Evolutionary conservation across 2,329 filamentous ascomycete species (phyloP).

Genomic region (Colletotrichum ledebouriae): DNA sequence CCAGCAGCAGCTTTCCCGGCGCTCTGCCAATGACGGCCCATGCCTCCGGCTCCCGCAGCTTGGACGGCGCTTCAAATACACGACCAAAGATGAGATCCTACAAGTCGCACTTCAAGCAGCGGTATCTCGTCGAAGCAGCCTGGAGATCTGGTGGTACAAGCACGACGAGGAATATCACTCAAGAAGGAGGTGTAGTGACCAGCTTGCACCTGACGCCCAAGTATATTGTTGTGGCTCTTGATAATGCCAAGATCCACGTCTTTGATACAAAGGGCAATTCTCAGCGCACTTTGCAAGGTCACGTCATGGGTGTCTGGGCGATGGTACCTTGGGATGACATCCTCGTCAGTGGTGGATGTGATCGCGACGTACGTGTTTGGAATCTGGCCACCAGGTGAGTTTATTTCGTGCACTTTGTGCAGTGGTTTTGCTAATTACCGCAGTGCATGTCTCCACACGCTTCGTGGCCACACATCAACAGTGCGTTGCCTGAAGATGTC

Average conservation of each 20-base stretch:
- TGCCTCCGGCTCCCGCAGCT: conserved; percentile 62
- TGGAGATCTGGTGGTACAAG: conserved; percentile 94
- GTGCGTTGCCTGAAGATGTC: conserved; percentile 99
- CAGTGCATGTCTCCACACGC: conserved; percentile 81
- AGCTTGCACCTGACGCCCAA: conserved; percentile 94
- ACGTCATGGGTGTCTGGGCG: conserved; percentile 99
- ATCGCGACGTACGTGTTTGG: conserved; percentile 97
- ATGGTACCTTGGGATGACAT: conserved; percentile 99
- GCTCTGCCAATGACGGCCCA: conserved; percentile 55
- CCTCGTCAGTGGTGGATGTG: conserved; percentile 94
- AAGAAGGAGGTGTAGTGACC: conserved; percentile 96
- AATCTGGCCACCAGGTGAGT: conserved; percentile 91
- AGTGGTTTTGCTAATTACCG: conserved; percentile 39
- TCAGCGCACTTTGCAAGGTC: conserved; percentile 89
- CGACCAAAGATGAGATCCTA: conserved; percentile 83
- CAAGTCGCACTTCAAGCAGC: conserved; percentile 97
- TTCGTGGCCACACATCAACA: conserved; percentile 96
- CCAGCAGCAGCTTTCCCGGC: conserved; percentile 61
- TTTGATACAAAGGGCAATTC: conserved; percentile 93
- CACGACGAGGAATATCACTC: conserved; percentile 88
- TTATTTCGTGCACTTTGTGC: not conserved
- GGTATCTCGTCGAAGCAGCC: conserved; percentile 96
- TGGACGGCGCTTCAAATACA: conserved; percentile 63
- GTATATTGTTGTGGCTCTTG: conserved; percentile 96
- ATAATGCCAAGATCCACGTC: conserved; percentile 98